These are phyloP conservation scores for Penicillium capsulatum DNA, from an alignment of 2,329 filamentous ascomycete species.

Conservation along the genomic window DNA sequence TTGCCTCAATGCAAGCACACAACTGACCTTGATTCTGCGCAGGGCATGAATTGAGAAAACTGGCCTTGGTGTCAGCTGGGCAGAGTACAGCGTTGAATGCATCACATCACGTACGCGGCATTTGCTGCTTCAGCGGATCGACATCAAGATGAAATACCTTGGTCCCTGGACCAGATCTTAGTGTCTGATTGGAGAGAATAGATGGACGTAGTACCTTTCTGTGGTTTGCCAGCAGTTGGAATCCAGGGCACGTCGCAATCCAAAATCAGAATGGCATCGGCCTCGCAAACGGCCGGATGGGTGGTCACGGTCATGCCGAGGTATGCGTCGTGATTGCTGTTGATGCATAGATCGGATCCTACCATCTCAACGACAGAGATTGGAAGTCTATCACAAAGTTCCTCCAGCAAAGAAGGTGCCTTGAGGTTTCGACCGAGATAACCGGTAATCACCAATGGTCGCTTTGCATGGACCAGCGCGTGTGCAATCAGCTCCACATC, in stretches of 20 bases:
- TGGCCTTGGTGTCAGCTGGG: not conserved
- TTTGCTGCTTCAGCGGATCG: slow-evolving; percentile 64
- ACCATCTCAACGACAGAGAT: slow-evolving; percentile 48
- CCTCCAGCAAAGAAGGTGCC: slow-evolving; percentile 41
- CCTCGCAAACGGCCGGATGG: slow-evolving; percentile 65
- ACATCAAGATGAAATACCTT: slow-evolving; percentile 62
- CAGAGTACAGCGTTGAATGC: too few relatives aligned
- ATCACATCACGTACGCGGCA: slow-evolving; percentile 64
- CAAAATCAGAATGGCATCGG: slow-evolving; percentile 76
- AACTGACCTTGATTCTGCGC: slow-evolving; percentile 41
- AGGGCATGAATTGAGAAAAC: slow-evolving; percentile 46
- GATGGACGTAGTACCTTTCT: slow-evolving; percentile 6
- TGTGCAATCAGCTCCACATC: slow-evolving; percentile 38
- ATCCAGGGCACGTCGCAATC: slow-evolving; percentile 94
- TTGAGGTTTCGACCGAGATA: slow-evolving; percentile 46
- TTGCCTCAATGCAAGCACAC: slow-evolving; percentile 49
- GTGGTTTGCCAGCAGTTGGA: slow-evolving; percentile 61
- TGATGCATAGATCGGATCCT: slow-evolving; percentile 46
- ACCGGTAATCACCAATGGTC: slow-evolving; percentile 48
- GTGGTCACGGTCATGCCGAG: slow-evolving; percentile 68
- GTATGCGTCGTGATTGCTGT: slow-evolving; percentile 49
- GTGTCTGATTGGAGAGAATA: too few relatives aligned
- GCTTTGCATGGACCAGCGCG: slow-evolving; percentile 41
- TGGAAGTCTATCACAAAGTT: slow-evolving; percentile 45
- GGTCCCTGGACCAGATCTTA: slow-evolving; percentile 36